Conservation (phyloP, 2,329 filamentous ascomycete genomes). For the Pseudopyricularia javanii region DNA sequence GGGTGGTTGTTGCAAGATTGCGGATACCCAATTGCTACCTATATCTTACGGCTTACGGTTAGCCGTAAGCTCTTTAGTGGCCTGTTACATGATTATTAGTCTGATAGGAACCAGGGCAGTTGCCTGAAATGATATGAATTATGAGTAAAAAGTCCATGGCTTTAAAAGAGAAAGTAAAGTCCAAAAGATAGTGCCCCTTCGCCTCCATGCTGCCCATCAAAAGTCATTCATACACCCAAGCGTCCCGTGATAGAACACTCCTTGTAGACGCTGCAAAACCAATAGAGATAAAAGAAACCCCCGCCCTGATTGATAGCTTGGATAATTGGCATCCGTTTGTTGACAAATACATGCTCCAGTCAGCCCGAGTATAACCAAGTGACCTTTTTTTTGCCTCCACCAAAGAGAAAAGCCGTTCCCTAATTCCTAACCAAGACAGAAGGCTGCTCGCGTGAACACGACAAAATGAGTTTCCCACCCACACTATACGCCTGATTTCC, state of each 20-base stretch:
- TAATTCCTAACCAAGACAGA: not conserved
- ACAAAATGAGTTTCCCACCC: not conserved
- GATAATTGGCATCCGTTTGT: not conserved
- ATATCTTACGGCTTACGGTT: not conserved
- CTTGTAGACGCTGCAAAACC: too few species aligned
- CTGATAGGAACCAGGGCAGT: too few species aligned
- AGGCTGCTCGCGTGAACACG: not conserved
- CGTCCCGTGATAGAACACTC: too few species aligned
- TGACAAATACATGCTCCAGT: not conserved
- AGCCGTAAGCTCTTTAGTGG: not conserved
- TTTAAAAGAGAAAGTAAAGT: too few species aligned
- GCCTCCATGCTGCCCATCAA: too few species aligned
- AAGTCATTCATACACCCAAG: too few species aligned
- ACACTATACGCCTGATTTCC: not conserved
- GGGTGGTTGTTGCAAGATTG: not conserved
- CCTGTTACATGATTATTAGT: not conserved
- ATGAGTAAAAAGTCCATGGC: too few species aligned
- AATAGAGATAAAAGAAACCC: too few species aligned
- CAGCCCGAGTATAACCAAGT: not conserved
- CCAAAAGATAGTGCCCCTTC: too few species aligned
- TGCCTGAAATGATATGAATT: too few species aligned
- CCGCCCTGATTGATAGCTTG: not conserved
- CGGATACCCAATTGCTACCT: not conserved
- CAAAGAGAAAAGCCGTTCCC: not conserved
- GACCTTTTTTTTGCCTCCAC: not conserved